Conservation (phyloP, 306 rosid genomes). For the Vachellia pachyceras region DNA sequence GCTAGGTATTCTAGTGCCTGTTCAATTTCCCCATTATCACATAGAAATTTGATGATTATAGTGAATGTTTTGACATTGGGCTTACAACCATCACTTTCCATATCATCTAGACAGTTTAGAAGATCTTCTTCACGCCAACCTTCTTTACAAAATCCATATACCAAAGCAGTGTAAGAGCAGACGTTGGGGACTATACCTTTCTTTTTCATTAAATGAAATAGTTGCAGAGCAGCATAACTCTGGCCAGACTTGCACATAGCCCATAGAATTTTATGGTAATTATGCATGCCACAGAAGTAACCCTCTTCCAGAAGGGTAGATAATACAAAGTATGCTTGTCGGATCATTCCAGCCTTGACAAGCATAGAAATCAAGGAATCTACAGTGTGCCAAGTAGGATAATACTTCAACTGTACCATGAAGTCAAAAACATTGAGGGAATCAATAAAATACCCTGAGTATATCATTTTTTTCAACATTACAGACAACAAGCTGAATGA, state of each 20-base stretch:
- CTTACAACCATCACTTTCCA: slow-evolving; percentile 51
- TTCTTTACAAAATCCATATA: slow-evolving; percentile 54
- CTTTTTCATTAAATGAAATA: slow-evolving; percentile 52
- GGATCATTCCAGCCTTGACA: slow-evolving; percentile 42
- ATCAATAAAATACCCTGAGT: slow-evolving; percentile 32
- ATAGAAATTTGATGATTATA: slow-evolving; percentile 52
- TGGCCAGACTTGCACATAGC: slow-evolving; percentile 49
- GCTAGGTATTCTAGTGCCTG: slow-evolving; percentile 45
- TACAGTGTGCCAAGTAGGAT: slow-evolving; percentile 42
- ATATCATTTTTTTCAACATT: slow-evolving; percentile 42
- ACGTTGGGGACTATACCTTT: slow-evolving; percentile 43
- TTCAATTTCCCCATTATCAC: slow-evolving; percentile 47
- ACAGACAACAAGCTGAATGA: slow-evolving; percentile 45
- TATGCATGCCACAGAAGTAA: slow-evolving; percentile 34
- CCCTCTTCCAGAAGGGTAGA: slow-evolving; percentile 34
- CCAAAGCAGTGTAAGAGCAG: slow-evolving; percentile 58
- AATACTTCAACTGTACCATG: slow-evolving; percentile 50
- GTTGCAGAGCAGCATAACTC: slow-evolving; percentile 44
- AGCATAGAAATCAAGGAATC: slow-evolving; percentile 46
- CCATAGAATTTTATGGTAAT: slow-evolving; percentile 50
- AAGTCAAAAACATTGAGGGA: slow-evolving; percentile 40
- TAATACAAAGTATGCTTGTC: slow-evolving; percentile 33
- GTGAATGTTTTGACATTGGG: slow-evolving; percentile 53
- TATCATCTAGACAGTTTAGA: slow-evolving; percentile 42
- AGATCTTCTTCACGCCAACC: slow-evolving; percentile 41